Conservation (phyloP, 2,329 filamentous ascomycete genomes). For the Pseudofabraea citricarpa region DNA sequence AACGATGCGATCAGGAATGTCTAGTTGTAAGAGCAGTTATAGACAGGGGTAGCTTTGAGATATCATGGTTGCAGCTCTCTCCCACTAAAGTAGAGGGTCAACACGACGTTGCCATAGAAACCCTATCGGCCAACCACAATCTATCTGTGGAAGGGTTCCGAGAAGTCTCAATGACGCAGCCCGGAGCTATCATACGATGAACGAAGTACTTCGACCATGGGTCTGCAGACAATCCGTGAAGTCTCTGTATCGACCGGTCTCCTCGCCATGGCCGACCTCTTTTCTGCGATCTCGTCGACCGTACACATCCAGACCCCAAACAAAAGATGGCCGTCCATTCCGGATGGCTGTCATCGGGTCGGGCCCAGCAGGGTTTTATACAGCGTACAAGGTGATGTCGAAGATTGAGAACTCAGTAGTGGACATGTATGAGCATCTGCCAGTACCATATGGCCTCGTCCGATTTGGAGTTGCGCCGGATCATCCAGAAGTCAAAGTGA, state of each 20-base stretch:
- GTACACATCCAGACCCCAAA: slow-evolving; percentile 19
- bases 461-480: slow-evolving; percentile 96
- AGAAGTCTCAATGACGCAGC: background rate
- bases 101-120: slow-evolving; percentile 14
- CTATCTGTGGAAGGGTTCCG: background rate
- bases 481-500: slow-evolving; percentile 96
- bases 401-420: slow-evolving; percentile 68
- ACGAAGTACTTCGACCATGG: slow-evolving; percentile 17
- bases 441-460: slow-evolving; percentile 88
- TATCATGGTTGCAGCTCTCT: slow-evolving; percentile 4
- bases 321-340: slow-evolving; percentile 45
- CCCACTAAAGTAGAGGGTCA: slow-evolving; percentile 21
- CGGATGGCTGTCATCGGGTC: slow-evolving; percentile 88
- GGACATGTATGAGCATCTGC: slow-evolving; percentile 95
- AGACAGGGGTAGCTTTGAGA: slow-evolving; percentile 11
- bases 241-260: slow-evolving; percentile 3
- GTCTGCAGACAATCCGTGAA: slow-evolving; percentile 21
- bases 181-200: slow-evolving; percentile 15
- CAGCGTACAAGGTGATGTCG: slow-evolving; percentile 77
- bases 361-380: slow-evolving; percentile 94
- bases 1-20: too few relatives aligned
- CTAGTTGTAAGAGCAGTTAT: slow-evolving; percentile 14
- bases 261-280: slow-evolving; percentile 4
- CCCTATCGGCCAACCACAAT: too few relatives aligned
- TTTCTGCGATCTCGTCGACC: slow-evolving; percentile 6